These are phyloP conservation scores for Saccharomyces hybrid DNA, from an alignment of 1,139 yeast genomes.

Conservation along the genomic window DNA sequence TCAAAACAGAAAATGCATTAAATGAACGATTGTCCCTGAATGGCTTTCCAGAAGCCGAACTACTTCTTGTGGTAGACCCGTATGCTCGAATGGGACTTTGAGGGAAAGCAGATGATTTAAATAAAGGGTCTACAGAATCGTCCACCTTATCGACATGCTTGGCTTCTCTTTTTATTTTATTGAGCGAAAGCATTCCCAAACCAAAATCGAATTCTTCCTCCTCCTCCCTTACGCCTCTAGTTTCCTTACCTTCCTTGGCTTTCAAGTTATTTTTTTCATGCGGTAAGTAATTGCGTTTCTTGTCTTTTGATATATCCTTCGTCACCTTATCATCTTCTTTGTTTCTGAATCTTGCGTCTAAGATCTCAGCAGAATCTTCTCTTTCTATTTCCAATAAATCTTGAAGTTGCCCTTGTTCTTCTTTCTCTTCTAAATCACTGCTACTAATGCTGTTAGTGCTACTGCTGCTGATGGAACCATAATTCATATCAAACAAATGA, in stretches of 20 bases:
- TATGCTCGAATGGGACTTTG: slow-evolving; percentile 7
- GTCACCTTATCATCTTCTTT: slow-evolving; percentile 18
- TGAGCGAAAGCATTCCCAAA: slow-evolving; percentile 24
- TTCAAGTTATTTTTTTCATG: neutral
- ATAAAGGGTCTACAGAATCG: slow-evolving; percentile 27
- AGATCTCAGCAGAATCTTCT: slow-evolving; percentile 8
- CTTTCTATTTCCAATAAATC: slow-evolving; percentile 6
- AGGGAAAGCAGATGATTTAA: slow-evolving; percentile 11
- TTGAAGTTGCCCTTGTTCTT: slow-evolving; percentile 11
- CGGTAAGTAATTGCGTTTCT: neutral
- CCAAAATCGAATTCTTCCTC: slow-evolving; percentile 22
- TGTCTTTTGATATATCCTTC: slow-evolving; percentile 5
- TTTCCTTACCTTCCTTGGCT: neutral
- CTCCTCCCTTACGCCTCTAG: neutral
- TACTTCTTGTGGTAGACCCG: slow-evolving; percentile 4
- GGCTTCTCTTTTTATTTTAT: slow-evolving; percentile 22
- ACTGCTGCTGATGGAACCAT: slow-evolving; percentile 2
- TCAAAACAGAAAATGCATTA: slow-evolving; percentile 24
- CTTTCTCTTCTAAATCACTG: slow-evolving; percentile 12
- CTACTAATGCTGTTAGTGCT: slow-evolving; percentile 10
- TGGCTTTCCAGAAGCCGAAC: slow-evolving; percentile 5
- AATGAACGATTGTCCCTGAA: slow-evolving; percentile 12
- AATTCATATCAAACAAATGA: neutral
- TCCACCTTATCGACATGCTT: slow-evolving; percentile 19
- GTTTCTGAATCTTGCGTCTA: slow-evolving; percentile 12